Conservation (phyloP, 345 rosid genomes). For the Dovyalis caffra region DNA sequence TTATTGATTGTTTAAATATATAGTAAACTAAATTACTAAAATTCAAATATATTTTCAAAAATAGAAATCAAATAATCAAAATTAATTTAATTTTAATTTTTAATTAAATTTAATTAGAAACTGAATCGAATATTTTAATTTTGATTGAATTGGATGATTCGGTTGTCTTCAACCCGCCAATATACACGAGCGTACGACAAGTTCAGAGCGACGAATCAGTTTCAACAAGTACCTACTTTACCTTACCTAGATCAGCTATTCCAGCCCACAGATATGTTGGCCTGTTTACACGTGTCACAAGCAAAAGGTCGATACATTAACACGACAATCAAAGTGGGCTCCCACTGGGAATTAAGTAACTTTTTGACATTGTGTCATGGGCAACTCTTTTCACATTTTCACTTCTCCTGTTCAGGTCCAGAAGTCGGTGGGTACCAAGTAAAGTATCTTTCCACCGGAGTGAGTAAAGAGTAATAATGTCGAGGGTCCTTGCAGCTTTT, state of each 20-base stretch:
- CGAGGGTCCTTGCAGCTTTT: constrained; percentile 33
- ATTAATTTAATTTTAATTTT: too few species aligned
- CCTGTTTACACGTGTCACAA: not conserved
- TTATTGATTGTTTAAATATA: too few species aligned
- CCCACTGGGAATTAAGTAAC: not conserved
- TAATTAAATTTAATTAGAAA: too few species aligned
- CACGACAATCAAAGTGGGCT: not conserved
- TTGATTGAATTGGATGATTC: too few species aligned
- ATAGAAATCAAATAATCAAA: too few species aligned
- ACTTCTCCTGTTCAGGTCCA: constrained; percentile 1
- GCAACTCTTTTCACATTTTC: not conserved
- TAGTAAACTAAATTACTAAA: too few species aligned
- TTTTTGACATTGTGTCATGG: not conserved
- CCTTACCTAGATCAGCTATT: not conserved
- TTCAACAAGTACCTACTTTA: too few species aligned
- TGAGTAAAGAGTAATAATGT: constrained; percentile 2
- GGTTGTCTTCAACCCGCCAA: too few species aligned
- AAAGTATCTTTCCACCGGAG: constrained; percentile 2
- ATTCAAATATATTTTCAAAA: too few species aligned
- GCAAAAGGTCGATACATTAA: not conserved
- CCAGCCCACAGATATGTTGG: not conserved
- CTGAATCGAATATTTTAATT: too few species aligned
- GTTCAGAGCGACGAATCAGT: too few species aligned
- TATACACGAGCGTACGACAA: too few species aligned
- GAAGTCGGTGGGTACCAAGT: constrained; percentile 6